Conservation (phyloP, 257 asterid species). For the Ligustrum vulgare region DNA sequence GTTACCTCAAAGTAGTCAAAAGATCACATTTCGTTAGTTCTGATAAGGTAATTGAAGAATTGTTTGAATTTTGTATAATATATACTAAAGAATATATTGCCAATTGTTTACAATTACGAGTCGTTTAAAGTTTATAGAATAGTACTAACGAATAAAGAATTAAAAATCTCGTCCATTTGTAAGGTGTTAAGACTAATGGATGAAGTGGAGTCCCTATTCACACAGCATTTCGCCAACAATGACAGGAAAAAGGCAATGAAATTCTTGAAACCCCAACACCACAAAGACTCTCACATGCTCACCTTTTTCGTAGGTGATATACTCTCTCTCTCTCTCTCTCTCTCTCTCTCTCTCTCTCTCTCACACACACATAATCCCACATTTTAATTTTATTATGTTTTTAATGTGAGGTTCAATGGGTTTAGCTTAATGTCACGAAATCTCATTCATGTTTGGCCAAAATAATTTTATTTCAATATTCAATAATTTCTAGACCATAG, state of each 20-base stretch:
- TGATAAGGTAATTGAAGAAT: conserved; percentile 59
- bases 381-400: not conserved
- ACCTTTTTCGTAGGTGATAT: conserved; percentile 82
- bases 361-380: not conserved
- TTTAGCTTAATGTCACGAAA: not conserved
- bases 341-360: no score
- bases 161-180: not conserved
- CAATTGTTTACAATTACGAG: no score
- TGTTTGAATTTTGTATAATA: not conserved
- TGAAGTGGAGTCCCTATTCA: conserved; percentile 96
- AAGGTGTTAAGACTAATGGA: conserved; percentile 94
- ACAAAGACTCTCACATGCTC: conserved; percentile 83
- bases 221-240: conserved; percentile 82
- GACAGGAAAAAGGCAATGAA: conserved; percentile 96
- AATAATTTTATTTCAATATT: no score
- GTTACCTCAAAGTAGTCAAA: conserved; percentile 74
- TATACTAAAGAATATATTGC: no score
- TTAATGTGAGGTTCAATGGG: not conserved
- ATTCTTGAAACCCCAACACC: conserved; percentile 78
- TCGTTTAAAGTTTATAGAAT: no score
- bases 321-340: not conserved
- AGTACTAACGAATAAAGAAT: no score
- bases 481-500: no score
- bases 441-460: not conserved
- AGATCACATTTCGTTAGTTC: conserved; percentile 84